These are phyloP conservation scores for Nicotiana obtusifolia DNA, from an alignment of 257 asterid genomes.

Conservation along the genomic window DNA sequence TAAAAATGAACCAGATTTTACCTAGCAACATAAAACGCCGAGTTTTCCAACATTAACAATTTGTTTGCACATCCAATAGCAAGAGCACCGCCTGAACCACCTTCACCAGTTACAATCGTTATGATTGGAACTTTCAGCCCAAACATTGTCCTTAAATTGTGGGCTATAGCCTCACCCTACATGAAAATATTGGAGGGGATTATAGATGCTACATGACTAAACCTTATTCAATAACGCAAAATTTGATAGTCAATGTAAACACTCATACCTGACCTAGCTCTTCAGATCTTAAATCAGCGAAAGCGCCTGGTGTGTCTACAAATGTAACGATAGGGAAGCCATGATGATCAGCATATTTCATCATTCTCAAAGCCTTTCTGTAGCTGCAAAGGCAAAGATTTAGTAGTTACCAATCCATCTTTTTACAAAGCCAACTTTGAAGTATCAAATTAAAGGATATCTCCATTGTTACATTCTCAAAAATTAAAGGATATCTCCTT, in stretches of 20 bases:
- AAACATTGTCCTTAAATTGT: constrained; percentile 89
- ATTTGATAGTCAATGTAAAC: neutral
- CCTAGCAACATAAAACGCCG: constrained; percentile 97
- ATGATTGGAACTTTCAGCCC: constrained; percentile 91
- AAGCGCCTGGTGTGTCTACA: constrained; percentile 93
- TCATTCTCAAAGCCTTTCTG: constrained; percentile 85
- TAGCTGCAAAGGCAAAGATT: constrained; percentile 42
- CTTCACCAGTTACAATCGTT: constrained; percentile 94
- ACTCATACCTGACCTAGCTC: constrained; percentile 70
- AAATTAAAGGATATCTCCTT: neutral
- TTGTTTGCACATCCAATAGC: constrained; percentile 97
- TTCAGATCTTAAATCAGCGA: constrained; percentile 83
- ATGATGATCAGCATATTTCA: constrained; percentile 88
- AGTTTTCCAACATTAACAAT: constrained; percentile 89
- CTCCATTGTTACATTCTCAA: neutral
- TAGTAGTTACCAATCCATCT: neutral
- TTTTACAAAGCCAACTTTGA: neutral
- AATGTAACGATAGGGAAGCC: constrained; percentile 84
- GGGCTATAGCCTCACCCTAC: constrained; percentile 96
- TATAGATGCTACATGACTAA: neutral
- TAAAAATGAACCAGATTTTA: constrained; percentile 1
- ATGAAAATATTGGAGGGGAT: constrained; percentile 15
- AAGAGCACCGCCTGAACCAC: constrained; percentile 99
- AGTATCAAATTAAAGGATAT: neutral
- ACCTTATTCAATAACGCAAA: neutral